phyloP scores from a whole-genome alignment of 225 moss, liverwort and hornwort genomes.

The Polytrichum commune region DNA sequence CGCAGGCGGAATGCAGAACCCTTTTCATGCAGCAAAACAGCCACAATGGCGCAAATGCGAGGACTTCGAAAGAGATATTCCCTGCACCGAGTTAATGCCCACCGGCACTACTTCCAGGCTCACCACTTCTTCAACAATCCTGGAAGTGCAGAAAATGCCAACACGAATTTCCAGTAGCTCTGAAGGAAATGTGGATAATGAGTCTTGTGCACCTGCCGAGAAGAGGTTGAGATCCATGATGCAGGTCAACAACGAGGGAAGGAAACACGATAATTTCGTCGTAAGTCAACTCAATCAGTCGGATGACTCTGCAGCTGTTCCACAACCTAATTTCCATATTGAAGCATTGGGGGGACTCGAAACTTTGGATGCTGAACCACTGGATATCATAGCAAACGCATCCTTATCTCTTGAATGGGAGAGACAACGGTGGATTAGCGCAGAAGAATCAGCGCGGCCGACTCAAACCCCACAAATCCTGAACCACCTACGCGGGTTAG shows the following conservation, averaged over 20 bases:
- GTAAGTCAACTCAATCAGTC: too few relatives aligned
- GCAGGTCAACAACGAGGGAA: conserved; percentile 1
- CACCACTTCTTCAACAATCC: conserved; percentile 22
- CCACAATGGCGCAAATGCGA: conserved; percentile 19
- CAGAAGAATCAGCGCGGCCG: conserved; percentile 17
- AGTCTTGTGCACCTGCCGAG: conserved; percentile 28
- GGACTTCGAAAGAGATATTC: not conserved
- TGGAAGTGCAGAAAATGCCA: conserved; percentile 22
- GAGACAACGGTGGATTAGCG: conserved; percentile 7
- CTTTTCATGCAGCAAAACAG: not conserved
- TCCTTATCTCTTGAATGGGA: not conserved
- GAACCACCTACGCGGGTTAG: conserved; percentile 18
- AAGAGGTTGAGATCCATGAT: conserved; percentile 26
- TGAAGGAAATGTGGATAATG: conserved; percentile 2
- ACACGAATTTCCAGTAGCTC: conserved; percentile 8
- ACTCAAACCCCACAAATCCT: conserved; percentile 6
- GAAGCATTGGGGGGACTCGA: not conserved
- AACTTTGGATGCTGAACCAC: not conserved
- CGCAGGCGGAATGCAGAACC: not conserved
- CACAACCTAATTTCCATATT: not conserved
- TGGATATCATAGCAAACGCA: not conserved
- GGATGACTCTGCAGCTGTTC: not conserved
- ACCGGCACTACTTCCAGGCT: conserved; percentile 4
- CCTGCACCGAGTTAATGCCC: not conserved
- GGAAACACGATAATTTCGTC: conserved; percentile 3